Evolutionary conservation across 176 grass and related monocot genomes (phyloP), one percentile per base, ranked within the genome.

Genomic region (Poa pratensis): DNA sequence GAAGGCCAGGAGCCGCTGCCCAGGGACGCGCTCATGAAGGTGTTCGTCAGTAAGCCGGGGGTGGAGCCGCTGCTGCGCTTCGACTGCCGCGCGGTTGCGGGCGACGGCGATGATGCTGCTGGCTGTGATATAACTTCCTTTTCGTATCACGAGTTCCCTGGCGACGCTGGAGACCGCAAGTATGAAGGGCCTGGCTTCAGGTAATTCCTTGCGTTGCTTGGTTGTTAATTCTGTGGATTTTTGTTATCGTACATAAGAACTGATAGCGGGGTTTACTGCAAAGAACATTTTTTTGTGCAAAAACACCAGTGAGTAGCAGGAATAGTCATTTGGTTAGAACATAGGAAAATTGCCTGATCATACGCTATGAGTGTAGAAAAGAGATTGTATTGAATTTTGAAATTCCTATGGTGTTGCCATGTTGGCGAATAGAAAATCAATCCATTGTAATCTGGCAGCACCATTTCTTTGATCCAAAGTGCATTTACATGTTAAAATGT

Each of bases 1-100:
- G 45, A 34, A 1, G 86, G 26, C 19, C 59, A 80, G 9, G 89
- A 82, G 2, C 40, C 86, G 15, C 51, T 89, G 51, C 85, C 75
- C 7, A 88, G 83, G 73, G 79, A 66, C 16, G 82, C 81, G 35
- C 78, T 83, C 52, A 90, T 97, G 88, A 97, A 92, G 85, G 88
- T 97, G 11, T 97, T 89, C 77, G 58, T 97, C 82, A 86, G 77
- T 16, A 97, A 84, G 89, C 73, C 82, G 45, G 71, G 80, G 8
- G 43, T 45, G 18, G 23, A 54, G 54, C 86, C 95, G 2, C 90
- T 94, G 24, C 68, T 97, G 84, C 89, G 62, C n/a, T 97, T 94
- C 70, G 91, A 97, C 74, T 97, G 94, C 78, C 78, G 85, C 22
- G 9, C 87, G 8, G 86, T 76, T 53, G 17, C 15, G 20, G 73